Conservation (phyloP, 1,284 basidiomycete genomes). For the Pyrrhoderma noxium region DNA sequence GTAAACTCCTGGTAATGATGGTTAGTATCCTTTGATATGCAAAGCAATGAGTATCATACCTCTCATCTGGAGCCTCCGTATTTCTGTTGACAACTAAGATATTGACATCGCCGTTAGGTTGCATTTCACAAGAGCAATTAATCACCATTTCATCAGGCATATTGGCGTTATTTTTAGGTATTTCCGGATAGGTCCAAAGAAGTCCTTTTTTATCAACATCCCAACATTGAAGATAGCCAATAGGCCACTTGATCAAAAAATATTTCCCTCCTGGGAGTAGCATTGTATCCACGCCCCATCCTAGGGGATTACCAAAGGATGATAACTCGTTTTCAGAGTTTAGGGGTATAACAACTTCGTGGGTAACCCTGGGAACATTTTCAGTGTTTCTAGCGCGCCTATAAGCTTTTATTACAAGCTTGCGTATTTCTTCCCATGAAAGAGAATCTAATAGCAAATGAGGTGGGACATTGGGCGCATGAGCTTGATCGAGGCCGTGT, state of each 20-base stretch:
- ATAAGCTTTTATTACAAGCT: background rate
- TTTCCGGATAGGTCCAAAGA: conserved; percentile 12
- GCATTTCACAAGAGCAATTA: conserved; percentile 1
- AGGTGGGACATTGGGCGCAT: conserved; percentile 4
- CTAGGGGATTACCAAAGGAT: background rate
- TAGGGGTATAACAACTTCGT: no score
- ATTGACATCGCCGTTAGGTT: conserved; percentile 2
- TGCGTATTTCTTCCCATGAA: conserved; percentile 3
- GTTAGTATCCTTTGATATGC: no score
- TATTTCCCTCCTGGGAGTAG: conserved; percentile 12
- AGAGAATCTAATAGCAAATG: background rate
- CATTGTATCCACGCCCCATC: conserved; percentile 5
- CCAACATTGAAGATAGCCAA: conserved; percentile 14
- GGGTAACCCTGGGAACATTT: background rate
- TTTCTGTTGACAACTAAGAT: conserved; percentile 5
- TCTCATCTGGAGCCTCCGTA: background rate
- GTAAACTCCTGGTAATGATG: conserved; percentile 5
- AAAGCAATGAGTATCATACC: no score
- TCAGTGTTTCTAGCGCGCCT: conserved; percentile 1
- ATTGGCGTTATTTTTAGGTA: background rate
- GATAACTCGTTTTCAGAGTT: no score
- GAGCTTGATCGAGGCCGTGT: background rate
- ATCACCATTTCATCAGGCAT: background rate
- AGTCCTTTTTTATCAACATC: background rate
- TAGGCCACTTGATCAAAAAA: conserved; percentile 2